phyloP scores from a whole-genome alignment of 495 filamentous ascomycete genomes.

The Aspergillus indologenus region DNA sequence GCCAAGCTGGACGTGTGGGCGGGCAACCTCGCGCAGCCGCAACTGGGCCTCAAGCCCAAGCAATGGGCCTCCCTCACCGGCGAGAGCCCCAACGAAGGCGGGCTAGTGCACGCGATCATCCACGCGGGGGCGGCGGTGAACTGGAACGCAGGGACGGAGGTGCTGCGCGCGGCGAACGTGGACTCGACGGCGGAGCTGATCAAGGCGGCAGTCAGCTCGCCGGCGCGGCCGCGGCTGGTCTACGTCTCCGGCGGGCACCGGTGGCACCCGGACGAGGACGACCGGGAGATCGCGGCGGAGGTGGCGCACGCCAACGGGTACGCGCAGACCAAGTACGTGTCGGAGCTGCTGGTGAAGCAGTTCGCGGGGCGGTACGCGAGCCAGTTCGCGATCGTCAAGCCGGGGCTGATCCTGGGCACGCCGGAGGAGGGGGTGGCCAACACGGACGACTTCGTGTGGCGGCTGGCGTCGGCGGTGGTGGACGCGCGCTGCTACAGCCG shows the following conservation, averaged over 20 bases:
- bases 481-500: slow-evolving; percentile 23
- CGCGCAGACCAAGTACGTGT: slow-evolving; percentile 32
- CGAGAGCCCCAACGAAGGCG: slow-evolving; percentile 33
- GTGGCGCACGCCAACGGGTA: slow-evolving; percentile 26
- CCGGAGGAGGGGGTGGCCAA: slow-evolving; percentile 26
- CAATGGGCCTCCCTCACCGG: slow-evolving; percentile 45
- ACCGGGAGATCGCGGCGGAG: slow-evolving; percentile 15
- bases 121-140: slow-evolving; percentile 70
- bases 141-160: slow-evolving; percentile 35
- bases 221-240: slow-evolving; percentile 15
- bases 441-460: slow-evolving; percentile 36
- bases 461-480: slow-evolving; percentile 25
- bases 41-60: slow-evolving; percentile 51
- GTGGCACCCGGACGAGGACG: slow-evolving; percentile 9
- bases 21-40: slow-evolving; percentile 61
- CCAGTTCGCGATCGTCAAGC: slow-evolving; percentile 28
- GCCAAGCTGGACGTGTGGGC: slow-evolving; percentile 28
- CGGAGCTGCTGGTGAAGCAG: slow-evolving; percentile 27
- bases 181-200: slow-evolving; percentile 40
- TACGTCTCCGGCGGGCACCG: slow-evolving; percentile 29
- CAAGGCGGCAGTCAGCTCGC: slow-evolving; percentile 6
- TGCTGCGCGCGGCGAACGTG: slow-evolving; percentile 39
- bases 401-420: slow-evolving; percentile 33
- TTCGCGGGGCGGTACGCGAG: slow-evolving; percentile 13
- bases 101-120: slow-evolving; percentile 64